phyloP scores from a whole-genome alignment of 768 basidiomycete species.

The Suillus hirtellus region DNA sequence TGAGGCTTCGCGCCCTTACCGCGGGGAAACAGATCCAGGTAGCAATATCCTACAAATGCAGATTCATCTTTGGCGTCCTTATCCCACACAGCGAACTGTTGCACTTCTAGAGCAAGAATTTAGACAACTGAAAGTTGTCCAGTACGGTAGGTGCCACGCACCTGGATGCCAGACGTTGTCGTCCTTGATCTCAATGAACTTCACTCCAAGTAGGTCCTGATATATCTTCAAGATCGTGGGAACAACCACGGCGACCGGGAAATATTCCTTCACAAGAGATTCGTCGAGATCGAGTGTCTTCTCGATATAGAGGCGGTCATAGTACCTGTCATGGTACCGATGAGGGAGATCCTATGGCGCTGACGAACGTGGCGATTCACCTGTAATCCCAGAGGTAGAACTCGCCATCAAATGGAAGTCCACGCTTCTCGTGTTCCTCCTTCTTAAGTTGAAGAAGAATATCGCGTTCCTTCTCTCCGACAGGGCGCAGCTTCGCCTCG shows the following conservation, averaged over 20 bases:
- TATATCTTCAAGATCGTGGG: conserved; percentile 83
- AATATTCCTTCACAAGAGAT: conserved; percentile 81
- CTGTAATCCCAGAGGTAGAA: conserved; percentile 88
- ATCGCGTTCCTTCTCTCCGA: conserved; percentile 66
- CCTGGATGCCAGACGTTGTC: conserved; percentile 82
- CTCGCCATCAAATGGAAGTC: conserved; percentile 64
- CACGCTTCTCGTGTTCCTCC: conserved; percentile 63
- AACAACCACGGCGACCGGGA: conserved; percentile 83
- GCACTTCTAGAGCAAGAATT: conserved; percentile 55
- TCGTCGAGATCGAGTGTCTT: conserved; percentile 71
- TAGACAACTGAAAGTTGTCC: background rate
- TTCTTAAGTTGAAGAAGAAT: conserved; percentile 73
- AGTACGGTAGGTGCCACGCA: conserved; percentile 29
- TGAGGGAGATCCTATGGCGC: background rate
- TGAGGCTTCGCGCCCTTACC: conserved; percentile 40
- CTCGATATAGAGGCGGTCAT: conserved; percentile 52
- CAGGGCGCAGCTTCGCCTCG: conserved; percentile 68
- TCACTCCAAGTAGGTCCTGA: conserved; percentile 76
- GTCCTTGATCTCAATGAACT: conserved; percentile 56
- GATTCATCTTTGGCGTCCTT: conserved; percentile 67
- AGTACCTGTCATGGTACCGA: conserved; percentile 24
- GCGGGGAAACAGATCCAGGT: conserved; percentile 86
- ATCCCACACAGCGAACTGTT: conserved; percentile 85
- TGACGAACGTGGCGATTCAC: conserved; percentile 45
- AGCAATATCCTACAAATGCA: conserved; percentile 82